These are phyloP conservation scores for Epichloe gansuensis DNA, from an alignment of 2,329 filamentous ascomycete species.

Conservation along the genomic window DNA sequence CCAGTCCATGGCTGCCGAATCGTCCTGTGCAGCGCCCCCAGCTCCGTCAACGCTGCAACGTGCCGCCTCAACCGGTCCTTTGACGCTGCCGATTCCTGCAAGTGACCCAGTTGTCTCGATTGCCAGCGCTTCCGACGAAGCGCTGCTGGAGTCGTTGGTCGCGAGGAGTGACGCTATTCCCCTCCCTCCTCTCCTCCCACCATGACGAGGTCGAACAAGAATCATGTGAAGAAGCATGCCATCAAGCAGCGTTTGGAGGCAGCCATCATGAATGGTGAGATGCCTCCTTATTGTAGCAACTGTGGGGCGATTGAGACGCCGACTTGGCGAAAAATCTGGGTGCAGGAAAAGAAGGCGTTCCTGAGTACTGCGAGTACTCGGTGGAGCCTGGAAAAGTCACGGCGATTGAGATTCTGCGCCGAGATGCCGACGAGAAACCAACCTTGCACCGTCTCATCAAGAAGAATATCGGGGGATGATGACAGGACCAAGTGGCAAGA, in stretches of 20 bases:
- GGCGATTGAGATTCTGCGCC: conserved; percentile 56
- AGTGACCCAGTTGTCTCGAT: conserved; percentile 31
- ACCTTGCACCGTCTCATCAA: conserved; percentile 64
- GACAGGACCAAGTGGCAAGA: conserved; percentile 58
- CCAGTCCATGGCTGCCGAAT: conserved; percentile 12
- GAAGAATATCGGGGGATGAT: conserved; percentile 51
- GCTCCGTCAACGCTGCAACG: conserved; percentile 25
- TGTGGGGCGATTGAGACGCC: conserved; percentile 93
- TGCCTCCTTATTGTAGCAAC: conserved; percentile 82
- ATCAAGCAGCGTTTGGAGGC: conserved; percentile 47
- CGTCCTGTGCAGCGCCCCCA: conserved; percentile 15
- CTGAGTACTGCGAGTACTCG: conserved; percentile 57
- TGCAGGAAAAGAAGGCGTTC: conserved; percentile 59
- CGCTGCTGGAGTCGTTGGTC: conserved; percentile 25
- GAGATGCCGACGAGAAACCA: conserved; percentile 49
- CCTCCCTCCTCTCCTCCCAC: conserved; percentile 24
- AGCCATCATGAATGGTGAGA: conserved; percentile 64
- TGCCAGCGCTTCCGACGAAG: conserved; percentile 13
- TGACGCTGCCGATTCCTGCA: conserved; percentile 28
- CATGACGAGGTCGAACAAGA: conserved; percentile 46
- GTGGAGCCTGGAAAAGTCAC: conserved; percentile 63
- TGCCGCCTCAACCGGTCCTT: conserved; percentile 23
- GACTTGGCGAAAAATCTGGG: conserved; percentile 89
- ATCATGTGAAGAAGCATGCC: conserved; percentile 49
- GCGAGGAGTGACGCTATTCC: conserved; percentile 31